Base-by-base conservation (phyloP, 163 green algal genomes). In the Chlamydomonas reinhardtii region DNA sequence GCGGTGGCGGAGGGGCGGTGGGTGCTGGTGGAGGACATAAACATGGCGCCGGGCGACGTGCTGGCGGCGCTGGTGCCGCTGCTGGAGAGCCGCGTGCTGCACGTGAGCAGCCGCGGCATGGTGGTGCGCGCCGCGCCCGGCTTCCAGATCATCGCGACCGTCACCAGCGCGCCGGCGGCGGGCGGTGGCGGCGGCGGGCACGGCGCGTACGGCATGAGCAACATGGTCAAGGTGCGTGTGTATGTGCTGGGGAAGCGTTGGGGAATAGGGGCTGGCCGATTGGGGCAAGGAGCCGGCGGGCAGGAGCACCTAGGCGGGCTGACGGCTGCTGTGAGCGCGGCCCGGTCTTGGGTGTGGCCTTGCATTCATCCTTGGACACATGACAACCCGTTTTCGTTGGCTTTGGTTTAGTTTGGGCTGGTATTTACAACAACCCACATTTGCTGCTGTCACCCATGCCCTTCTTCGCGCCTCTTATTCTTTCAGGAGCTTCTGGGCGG, bases 1-100 rank as follows among this genome's bases (percentile, higher is more conserved):
- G 97, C 97, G 15, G 96, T 98, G 69, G 72, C 82, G 9, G 86
- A 97, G 85, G 98, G 98, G 19, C 87, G 93, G 12, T 99, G 98
- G 98, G 84, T 99, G 74, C 80, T 99, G 29, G 92, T 99, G 20
- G 98, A 99, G 85, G 96, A 99, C 89, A 91, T 99, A 37, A 96
- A 99, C 91, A 87, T 96, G 81, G 98, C 98, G 9, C 96, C 97
- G 0, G 86, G 95, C 15, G 97, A 99, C 73, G 95, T 99, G 75
- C 86, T 99, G 32, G 95, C 97, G 1, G 94, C 95, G 3, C 89
- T 99, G 74, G 87, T 95, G 31, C 95, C 96, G 14, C 89, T 99
- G 80, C 89, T 99, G 39, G 96, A 99, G 78, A 90, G 88, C n/a
- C 89, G 97, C 34, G 85, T 90, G 70, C 93, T 99, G 78, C 91